Evolutionary conservation across 1,284 basidiomycete genomes (phyloP).

Genomic region (Leccinum pachyderme): DNA sequence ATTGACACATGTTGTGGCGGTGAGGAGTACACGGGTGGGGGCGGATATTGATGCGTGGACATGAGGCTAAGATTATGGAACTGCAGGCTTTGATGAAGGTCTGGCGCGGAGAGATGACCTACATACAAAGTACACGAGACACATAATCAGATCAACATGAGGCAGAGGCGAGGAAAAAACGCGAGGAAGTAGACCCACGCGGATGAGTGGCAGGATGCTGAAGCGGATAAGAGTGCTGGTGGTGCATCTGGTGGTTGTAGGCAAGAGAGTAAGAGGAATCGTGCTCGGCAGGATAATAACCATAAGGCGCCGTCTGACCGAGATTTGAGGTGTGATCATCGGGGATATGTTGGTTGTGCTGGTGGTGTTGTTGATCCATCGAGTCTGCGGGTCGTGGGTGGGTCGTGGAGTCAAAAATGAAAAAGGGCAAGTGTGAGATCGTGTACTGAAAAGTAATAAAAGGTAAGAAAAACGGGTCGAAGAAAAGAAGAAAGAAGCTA

Average conservation of each 20-base stretch:
- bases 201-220: conserved; percentile 43
- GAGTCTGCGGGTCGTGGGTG: conserved; percentile 31
- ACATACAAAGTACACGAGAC: conserved; percentile 44
- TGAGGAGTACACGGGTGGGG: conserved; percentile 47
- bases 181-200: conserved; percentile 53
- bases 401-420: conserved; percentile 36
- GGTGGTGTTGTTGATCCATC: conserved; percentile 42
- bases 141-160: conserved; percentile 56
- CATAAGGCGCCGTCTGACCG: conserved; percentile 36
- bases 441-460: conserved; percentile 33
- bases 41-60: conserved; percentile 43
- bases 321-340: conserved; percentile 42
- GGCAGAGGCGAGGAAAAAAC: conserved; percentile 40
- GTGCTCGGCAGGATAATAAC: conserved; percentile 42
- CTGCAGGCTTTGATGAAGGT: conserved; percentile 48
- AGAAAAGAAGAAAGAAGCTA: conserved; percentile 28
- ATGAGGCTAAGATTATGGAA: conserved; percentile 54
- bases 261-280: conserved; percentile 39
- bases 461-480: conserved; percentile 27
- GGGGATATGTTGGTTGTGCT: conserved; percentile 41
- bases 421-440: conserved; percentile 31
- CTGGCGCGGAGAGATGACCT: conserved; percentile 57
- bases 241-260: conserved; percentile 40
- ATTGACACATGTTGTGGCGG: conserved; percentile 53
- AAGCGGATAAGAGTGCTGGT: conserved; percentile 42